A percentile compares a stretch with the other conserved stretches of the same genome.
Evolutionary conservation across 352 stramenopile genomes (phyloP).

Genomic region (Globisporangium radiosum): DNA sequence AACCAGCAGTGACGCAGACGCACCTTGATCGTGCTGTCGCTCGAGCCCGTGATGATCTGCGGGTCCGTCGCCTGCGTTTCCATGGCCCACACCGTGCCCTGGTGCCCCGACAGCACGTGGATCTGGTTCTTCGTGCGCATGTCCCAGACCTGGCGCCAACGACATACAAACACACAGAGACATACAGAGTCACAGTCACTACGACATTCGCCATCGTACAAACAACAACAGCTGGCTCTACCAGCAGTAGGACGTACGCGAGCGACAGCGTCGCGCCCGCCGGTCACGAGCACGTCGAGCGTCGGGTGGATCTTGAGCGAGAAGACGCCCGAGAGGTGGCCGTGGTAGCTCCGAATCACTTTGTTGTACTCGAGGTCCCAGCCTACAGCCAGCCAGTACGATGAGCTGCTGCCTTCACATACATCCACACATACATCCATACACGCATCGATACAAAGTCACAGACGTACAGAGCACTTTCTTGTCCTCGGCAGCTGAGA

Average conservation of each 20-base stretch:
- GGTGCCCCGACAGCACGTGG: slow-evolving; percentile 95
- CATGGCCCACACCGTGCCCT: slow-evolving; percentile 93
- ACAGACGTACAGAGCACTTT: slow-evolving; percentile 89
- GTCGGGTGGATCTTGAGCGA: slow-evolving; percentile 96
- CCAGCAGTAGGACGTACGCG: slow-evolving; percentile 31
- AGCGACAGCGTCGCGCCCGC: slow-evolving; percentile 87
- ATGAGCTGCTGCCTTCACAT: too few relatives aligned
- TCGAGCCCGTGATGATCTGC: slow-evolving; percentile 89
- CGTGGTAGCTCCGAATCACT: slow-evolving; percentile 99
- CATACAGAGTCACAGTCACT: not conserved
- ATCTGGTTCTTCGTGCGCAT: slow-evolving; percentile 99
- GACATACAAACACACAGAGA: not conserved
- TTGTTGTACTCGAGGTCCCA: slow-evolving; percentile 99
- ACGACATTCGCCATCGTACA: too few relatives aligned
- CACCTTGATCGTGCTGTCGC: slow-evolving; percentile 94
- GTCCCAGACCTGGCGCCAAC: slow-evolving; percentile 91
- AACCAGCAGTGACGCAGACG: not conserved
- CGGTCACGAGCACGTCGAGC: slow-evolving; percentile 97
- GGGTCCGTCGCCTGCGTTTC: slow-evolving; percentile 96
- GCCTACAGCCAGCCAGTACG: slow-evolving; percentile 19
- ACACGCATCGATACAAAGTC: not conserved
- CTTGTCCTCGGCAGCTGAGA: slow-evolving; percentile 98
- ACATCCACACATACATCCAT: not conserved
- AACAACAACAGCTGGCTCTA: too few relatives aligned
- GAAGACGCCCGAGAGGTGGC: slow-evolving; percentile 99